Evolutionary conservation across 805 yeast genomes (phyloP), one percentile per base, ranked within the genome.

Genomic region (Ogataea neopini): DNA sequence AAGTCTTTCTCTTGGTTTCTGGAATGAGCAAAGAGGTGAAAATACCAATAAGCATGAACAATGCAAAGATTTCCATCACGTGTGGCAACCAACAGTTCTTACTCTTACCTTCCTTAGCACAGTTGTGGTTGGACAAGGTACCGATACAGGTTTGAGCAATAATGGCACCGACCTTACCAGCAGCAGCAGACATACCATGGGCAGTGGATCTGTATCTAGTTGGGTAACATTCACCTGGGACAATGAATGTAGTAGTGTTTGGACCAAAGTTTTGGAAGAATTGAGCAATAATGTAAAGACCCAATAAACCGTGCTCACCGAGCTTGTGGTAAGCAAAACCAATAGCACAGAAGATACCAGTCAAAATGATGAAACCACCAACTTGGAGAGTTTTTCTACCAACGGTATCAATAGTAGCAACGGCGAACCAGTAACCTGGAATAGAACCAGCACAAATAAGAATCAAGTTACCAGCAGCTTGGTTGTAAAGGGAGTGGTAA

Each of bases 161-260:
- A 58, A 89, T 88, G 50, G 96, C 96, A 74, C 96, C 97, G 60
- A 88, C 75, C 69, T 89, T 89, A 76, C 96, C 97, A 28, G 81
- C 69, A 43, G 95, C 97, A 59, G 97, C 96, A 54, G 96, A 88
- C 53, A 89, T 77, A 77, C 97, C 97, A 62, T 89, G 97, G 41
- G 96, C 96, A 57, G 96, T 83, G 19, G 96, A 88, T 83, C 96
- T 86, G 74, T 88, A 89, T 77, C 96, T 84, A 48, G 97, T 89
- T 68, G 96, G 97, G 85, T 75, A 90, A 66, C 81, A 74, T 75
- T 89, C 97, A 72, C 96, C 96, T 42, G 96, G 96, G 64, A 87
- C 78, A 62, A 89, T 81, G 67, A 89, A 89, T 45, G 96, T 89
- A 41, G 96, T 90, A 52, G 90, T 82, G 76, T 89, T 89, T 67